phyloP scores from a whole-genome alignment of 495 filamentous ascomycete genomes.

The Xylaria cubensis region DNA sequence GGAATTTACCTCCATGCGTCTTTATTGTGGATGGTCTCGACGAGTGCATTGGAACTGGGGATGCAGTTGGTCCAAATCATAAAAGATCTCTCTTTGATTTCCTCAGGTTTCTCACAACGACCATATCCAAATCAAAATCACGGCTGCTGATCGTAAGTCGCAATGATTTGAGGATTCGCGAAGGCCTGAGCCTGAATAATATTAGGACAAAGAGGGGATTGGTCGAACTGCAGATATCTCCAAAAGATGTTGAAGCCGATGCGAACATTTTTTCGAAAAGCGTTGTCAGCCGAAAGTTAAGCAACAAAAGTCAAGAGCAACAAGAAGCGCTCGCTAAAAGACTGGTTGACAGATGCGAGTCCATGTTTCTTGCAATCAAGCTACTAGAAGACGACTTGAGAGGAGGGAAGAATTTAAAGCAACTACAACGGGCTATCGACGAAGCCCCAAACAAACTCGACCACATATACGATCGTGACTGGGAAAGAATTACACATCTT shows the following conservation, averaged over 20 bases:
- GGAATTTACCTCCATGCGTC: slow-evolving; percentile 29
- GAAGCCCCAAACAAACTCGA: slow-evolving; percentile 35
- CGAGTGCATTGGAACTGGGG: slow-evolving; percentile 33
- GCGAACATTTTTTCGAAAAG: slow-evolving; percentile 27
- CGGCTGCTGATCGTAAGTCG: slow-evolving; percentile 38
- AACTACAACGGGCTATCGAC: slow-evolving; percentile 35
- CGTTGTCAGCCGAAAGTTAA: slow-evolving; percentile 35
- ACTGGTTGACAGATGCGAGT: slow-evolving; percentile 37
- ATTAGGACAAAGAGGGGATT: not conserved
- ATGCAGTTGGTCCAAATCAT: not conserved
- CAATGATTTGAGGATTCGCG: slow-evolving; percentile 35
- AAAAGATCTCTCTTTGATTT: slow-evolving; percentile 21
- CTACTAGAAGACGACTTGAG: slow-evolving; percentile 34
- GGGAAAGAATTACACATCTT: slow-evolving; percentile 34
- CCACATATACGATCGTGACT: slow-evolving; percentile 37
- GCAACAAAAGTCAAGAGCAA: slow-evolving; percentile 29
- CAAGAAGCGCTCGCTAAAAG: slow-evolving; percentile 29
- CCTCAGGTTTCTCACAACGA: slow-evolving; percentile 27
- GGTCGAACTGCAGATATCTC: slow-evolving; percentile 30
- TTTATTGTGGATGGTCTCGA: slow-evolving; percentile 43
- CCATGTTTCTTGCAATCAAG: slow-evolving; percentile 41
- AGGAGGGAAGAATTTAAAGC: slow-evolving; percentile 31
- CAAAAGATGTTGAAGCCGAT: slow-evolving; percentile 34
- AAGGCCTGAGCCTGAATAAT: slow-evolving; percentile 18
- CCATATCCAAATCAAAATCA: slow-evolving; percentile 28